A percentile compares a stretch with the other conserved stretches of the same genome.
Evolutionary conservation across 257 asterid genomes (phyloP).

Genomic region (Jaltomata sinuosa): DNA sequence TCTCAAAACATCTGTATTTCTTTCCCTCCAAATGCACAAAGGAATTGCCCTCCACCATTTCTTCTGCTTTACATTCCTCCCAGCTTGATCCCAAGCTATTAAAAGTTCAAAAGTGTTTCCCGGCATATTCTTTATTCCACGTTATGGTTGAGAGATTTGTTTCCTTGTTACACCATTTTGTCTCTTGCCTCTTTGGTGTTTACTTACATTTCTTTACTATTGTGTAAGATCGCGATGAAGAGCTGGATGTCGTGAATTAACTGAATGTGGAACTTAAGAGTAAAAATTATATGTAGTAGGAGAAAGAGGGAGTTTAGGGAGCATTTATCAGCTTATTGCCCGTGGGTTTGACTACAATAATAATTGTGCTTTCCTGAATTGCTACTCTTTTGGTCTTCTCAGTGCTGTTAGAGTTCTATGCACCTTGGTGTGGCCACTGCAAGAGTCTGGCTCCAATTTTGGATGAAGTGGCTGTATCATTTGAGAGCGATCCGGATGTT

Average conservation of each 20-base stretch:
- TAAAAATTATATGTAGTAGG: background rate
- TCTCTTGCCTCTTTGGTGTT: background rate
- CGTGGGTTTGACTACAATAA: background rate
- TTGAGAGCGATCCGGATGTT: slow-evolving; percentile 43
- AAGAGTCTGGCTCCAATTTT: slow-evolving; percentile 66
- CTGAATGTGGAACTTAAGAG: background rate
- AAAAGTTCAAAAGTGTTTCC: too few species aligned
- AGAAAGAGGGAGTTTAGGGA: background rate
- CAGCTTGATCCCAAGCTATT: too few species aligned
- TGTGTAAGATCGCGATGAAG: too few species aligned
- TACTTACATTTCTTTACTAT: background rate
- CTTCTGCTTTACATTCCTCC: too few species aligned
- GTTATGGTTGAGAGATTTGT: background rate
- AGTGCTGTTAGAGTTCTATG: slow-evolving; percentile 72
- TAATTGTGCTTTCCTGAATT: background rate
- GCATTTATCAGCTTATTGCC: background rate
- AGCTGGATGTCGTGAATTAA: too few species aligned
- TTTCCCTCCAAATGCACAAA: too few species aligned
- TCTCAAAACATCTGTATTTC: too few species aligned
- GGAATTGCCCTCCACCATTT: too few species aligned
- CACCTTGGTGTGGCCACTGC: slow-evolving; percentile 97
- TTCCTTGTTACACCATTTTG: background rate
- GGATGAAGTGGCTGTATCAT: slow-evolving; percentile 76
- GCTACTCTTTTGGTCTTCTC: background rate
- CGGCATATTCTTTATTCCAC: background rate